Conservation (phyloP, 805 yeast species). For the Candida stauntonica region DNA sequence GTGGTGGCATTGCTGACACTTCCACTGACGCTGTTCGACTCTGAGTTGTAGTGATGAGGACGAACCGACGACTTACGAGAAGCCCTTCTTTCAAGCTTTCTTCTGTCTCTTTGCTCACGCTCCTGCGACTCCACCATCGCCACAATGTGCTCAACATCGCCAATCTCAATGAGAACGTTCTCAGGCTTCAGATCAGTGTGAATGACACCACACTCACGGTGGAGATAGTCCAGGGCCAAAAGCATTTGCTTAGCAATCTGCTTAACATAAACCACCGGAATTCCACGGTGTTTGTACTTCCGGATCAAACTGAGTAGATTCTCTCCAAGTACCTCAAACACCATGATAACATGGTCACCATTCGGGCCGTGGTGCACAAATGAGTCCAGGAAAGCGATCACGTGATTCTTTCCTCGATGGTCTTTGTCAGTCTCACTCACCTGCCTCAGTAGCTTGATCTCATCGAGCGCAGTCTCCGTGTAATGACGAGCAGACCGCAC, state of each 20-base stretch:
- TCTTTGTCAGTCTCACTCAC: constrained; percentile 56
- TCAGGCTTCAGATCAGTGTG: constrained; percentile 76
- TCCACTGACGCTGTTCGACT: constrained; percentile 10
- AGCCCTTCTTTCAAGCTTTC: constrained; percentile 37
- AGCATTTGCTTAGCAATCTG: constrained; percentile 77
- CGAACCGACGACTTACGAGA: constrained; percentile 27
- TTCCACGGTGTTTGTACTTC: constrained; percentile 70
- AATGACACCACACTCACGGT: constrained; percentile 67
- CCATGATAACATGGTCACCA: constrained; percentile 95
- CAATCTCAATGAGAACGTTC: constrained; percentile 73
- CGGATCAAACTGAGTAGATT: constrained; percentile 80
- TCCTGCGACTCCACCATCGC: constrained; percentile 60
- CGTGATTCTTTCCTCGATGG: constrained; percentile 80
- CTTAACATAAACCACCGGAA: constrained; percentile 73
- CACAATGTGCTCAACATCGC: constrained; percentile 77
- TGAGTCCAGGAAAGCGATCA: constrained; percentile 75
- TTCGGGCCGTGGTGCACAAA: constrained; percentile 86
- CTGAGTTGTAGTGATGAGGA: constrained; percentile 4
- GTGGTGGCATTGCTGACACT: no score
- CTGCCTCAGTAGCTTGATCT: constrained; percentile 71
- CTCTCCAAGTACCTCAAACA: constrained; percentile 95
- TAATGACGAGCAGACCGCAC: constrained; percentile 89
- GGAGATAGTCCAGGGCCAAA: constrained; percentile 67
- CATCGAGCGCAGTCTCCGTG: constrained; percentile 93
- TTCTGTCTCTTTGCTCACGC: constrained; percentile 41